These are phyloP conservation scores for Metarhizium robertsii DNA, from an alignment of 2,329 filamentous ascomycete genomes.

Conservation along the genomic window DNA sequence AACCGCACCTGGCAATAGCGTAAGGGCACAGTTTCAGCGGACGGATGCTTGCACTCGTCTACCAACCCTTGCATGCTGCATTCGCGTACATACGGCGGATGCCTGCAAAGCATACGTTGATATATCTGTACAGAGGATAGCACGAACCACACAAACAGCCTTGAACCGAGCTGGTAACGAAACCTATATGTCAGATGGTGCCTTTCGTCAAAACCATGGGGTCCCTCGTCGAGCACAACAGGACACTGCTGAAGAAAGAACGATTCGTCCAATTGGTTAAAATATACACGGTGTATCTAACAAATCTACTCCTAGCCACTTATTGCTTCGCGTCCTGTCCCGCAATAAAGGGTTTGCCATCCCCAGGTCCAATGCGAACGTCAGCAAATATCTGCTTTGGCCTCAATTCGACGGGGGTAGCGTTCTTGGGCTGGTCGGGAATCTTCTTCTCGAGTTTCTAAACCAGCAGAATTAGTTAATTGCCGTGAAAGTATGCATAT, in stretches of 20 bases:
- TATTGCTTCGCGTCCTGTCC: constrained; percentile 28
- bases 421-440: constrained; percentile 60
- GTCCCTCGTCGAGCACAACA: too few relatives aligned
- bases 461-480: background rate
- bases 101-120: too few relatives aligned
- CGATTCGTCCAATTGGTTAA: background rate
- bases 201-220: too few relatives aligned
- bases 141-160: too few relatives aligned
- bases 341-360: constrained; percentile 33
- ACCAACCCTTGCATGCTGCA: too few relatives aligned
- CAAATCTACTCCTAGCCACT: constrained; percentile 9
- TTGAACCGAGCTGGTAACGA: too few relatives aligned
- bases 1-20: too few relatives aligned
- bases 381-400: constrained; percentile 54
- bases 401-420: constrained; percentile 66
- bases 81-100: too few relatives aligned
- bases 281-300: constrained; percentile 4
- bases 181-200: too few relatives aligned
- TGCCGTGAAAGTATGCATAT: background rate
- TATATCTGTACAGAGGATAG: too few relatives aligned
- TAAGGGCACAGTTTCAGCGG: too few relatives aligned
- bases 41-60: too few relatives aligned
- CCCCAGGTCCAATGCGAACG: constrained; percentile 32
- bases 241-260: background rate
- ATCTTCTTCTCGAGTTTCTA: constrained; percentile 77